Evolutionary conservation across 148 eudicot species (phyloP).

Genomic region (Nepenthes mirabilis): DNA sequence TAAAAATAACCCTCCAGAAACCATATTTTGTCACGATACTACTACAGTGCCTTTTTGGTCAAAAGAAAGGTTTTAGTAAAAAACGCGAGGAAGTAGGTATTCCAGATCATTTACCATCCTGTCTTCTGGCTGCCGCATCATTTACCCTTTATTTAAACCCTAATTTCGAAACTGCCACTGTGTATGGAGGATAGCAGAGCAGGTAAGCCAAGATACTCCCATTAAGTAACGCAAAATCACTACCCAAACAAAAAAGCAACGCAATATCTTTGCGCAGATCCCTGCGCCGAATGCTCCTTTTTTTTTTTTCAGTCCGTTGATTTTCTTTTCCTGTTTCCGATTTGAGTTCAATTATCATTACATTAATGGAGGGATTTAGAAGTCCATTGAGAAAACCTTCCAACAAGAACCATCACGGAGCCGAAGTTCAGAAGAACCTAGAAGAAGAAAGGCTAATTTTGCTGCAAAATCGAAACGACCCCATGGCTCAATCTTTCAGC

Average conservation of each 20-base stretch:
- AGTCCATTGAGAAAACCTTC: conserved; percentile 7
- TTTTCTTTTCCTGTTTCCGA: background rate
- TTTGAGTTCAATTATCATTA: background rate
- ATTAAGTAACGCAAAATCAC: background rate
- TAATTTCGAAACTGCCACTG: conserved; percentile 1
- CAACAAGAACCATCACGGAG: background rate
- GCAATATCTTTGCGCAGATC: too few relatives aligned
- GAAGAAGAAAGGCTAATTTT: conserved; percentile 33
- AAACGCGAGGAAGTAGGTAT: too few relatives aligned
- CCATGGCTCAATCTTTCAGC: conserved; percentile 14
- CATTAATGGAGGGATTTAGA: conserved; percentile 15
- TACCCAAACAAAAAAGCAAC: too few relatives aligned
- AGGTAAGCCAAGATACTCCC: background rate
- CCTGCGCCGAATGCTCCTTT: background rate
- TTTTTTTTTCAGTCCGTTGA: background rate
- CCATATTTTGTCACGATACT: too few relatives aligned
- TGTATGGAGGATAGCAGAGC: background rate
- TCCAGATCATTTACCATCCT: too few relatives aligned
- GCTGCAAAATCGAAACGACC: conserved; percentile 17
- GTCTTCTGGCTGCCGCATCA: background rate
- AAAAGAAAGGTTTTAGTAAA: too few relatives aligned
- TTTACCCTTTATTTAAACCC: conserved; percentile 8
- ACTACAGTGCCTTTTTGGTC: too few relatives aligned
- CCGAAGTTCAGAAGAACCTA: background rate
- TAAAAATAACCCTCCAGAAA: too few relatives aligned